Evolutionary conservation across 371 early-diverging fungal genomes (phyloP).

Genomic region (Chytridiales sp.): DNA sequence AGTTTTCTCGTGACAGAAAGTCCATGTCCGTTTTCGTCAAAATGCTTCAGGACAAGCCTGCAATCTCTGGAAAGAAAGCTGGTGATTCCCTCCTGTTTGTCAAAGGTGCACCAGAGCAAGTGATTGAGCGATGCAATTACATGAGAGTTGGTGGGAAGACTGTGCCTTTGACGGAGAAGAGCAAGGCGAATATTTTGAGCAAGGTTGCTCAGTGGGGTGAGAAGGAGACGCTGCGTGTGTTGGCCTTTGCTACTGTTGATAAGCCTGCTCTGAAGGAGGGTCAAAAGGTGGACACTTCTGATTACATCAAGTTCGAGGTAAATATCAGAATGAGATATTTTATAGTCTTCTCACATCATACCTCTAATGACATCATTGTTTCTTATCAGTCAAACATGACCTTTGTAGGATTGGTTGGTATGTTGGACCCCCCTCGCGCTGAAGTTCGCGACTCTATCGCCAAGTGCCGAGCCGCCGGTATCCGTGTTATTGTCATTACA

Average conservation of each 20-base stretch:
- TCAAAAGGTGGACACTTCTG: conserved; percentile 53
- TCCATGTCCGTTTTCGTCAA: conserved; percentile 89
- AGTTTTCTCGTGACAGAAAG: conserved; percentile 95
- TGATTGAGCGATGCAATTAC: conserved; percentile 82
- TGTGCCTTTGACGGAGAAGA: conserved; percentile 67
- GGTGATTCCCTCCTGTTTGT: conserved; percentile 51
- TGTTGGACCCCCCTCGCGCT: conserved; percentile 97
- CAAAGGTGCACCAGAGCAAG: conserved; percentile 94
- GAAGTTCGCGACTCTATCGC: conserved; percentile 82
- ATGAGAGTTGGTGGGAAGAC: conserved; percentile 56
- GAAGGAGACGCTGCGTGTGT: conserved; percentile 75
- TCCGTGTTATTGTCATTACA: conserved; percentile 97
- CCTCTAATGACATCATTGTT: background rate
- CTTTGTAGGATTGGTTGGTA: conserved; percentile 90
- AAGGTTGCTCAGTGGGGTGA: conserved; percentile 78
- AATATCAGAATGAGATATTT: conserved; percentile 16
- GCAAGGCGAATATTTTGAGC: conserved; percentile 63
- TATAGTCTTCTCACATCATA: conserved; percentile 57
- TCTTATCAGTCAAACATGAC: conserved; percentile 63
- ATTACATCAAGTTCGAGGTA: conserved; percentile 70
- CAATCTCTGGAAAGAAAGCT: conserved; percentile 20
- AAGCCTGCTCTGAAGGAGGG: conserved; percentile 43
- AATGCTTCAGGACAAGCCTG: conserved; percentile 31
- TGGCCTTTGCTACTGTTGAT: conserved; percentile 86
- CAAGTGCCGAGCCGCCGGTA: conserved; percentile 88